A percentile compares a stretch with the other conserved stretches of the same genome.
These are phyloP conservation scores for Suhomyces tanzawaensis DNA, from an alignment of 805 yeast species.

Conservation along the genomic window DNA sequence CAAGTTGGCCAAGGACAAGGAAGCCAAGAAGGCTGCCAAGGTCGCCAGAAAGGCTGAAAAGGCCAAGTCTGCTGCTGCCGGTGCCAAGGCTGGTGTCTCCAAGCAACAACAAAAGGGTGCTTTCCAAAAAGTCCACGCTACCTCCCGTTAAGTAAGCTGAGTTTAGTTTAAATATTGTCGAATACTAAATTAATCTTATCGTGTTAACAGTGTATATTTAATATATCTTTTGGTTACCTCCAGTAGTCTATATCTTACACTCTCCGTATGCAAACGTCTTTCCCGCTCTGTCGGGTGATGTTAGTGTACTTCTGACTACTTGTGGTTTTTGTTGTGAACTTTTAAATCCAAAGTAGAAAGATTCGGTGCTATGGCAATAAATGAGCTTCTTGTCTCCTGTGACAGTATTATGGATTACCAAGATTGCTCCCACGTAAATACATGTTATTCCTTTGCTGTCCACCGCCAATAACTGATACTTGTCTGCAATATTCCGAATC, in stretches of 20 bases:
- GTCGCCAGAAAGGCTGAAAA: slow-evolving; percentile 93
- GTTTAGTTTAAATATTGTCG: slow-evolving; percentile 11
- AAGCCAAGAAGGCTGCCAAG: slow-evolving; percentile 85
- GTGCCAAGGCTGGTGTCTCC: slow-evolving; percentile 69
- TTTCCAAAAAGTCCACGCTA: slow-evolving; percentile 93
- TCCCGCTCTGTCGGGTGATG: slow-evolving; percentile 13
- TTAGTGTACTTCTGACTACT: slow-evolving; percentile 21
- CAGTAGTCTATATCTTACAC: slow-evolving; percentile 9
- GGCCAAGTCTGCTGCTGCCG: slow-evolving; percentile 77
- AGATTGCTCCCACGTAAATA: slow-evolving; percentile 33
- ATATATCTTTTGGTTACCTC: slow-evolving; percentile 7
- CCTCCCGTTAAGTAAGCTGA: slow-evolving; percentile 74
- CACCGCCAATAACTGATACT: slow-evolving; percentile 12
- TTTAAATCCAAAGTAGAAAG: slow-evolving; percentile 23
- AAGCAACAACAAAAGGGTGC: slow-evolving; percentile 98
- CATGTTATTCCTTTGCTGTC: slow-evolving; percentile 9
- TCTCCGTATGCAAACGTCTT: slow-evolving; percentile 28
- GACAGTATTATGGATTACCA: slow-evolving; percentile 15
- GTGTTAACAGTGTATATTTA: slow-evolving; percentile 14
- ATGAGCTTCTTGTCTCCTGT: slow-evolving; percentile 14
- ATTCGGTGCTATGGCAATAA: slow-evolving; percentile 39
- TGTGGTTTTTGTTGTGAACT: slow-evolving; percentile 13
- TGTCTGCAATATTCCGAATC: slow-evolving; percentile 11
- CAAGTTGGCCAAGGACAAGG: slow-evolving; percentile 80
- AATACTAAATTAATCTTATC: slow-evolving; percentile 8